Conservation (phyloP, 192 early-diverging fungal genomes). For the Chytriomyces hyalinus region DNA sequence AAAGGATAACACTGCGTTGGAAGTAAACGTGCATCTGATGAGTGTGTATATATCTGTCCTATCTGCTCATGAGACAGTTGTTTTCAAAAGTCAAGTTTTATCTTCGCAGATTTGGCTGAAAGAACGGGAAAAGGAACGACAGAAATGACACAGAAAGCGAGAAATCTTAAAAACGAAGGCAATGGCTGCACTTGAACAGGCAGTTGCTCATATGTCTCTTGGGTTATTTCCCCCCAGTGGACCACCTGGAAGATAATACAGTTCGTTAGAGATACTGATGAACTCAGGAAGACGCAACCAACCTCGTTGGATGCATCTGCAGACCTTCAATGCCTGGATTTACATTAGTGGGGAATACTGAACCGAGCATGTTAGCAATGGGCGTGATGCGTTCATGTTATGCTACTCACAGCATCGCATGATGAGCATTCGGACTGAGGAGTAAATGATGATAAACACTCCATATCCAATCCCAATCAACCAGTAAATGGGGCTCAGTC, state of each 20-base stretch:
- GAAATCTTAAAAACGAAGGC: too few relatives aligned
- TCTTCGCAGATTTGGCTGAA: too few relatives aligned
- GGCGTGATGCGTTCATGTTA: slow-evolving; percentile 8
- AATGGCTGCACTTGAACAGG: too few relatives aligned
- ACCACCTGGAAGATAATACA: slow-evolving; percentile 16
- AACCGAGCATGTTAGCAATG: background rate
- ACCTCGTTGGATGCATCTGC: slow-evolving; percentile 83
- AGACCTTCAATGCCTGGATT: slow-evolving; percentile 83
- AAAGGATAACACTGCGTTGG: background rate
- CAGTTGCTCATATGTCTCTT: too few relatives aligned
- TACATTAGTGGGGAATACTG: slow-evolving; percentile 65
- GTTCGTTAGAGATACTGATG: background rate
- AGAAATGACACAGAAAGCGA: too few relatives aligned
- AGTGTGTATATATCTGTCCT: too few relatives aligned
- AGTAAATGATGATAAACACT: slow-evolving; percentile 75
- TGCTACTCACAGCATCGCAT: slow-evolving; percentile 57
- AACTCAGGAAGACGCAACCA: slow-evolving; percentile 42
- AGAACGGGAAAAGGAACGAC: too few relatives aligned
- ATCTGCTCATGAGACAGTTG: too few relatives aligned
- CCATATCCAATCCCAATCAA: slow-evolving; percentile 89
- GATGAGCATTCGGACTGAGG: slow-evolving; percentile 67
- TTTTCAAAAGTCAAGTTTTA: too few relatives aligned
- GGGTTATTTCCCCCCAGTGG: slow-evolving; percentile 24
- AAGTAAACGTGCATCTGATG: too few relatives aligned
- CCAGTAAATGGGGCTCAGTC: slow-evolving; percentile 76